These are phyloP conservation scores for Purpureocillium takamizusanense DNA, from an alignment of 2,329 filamentous ascomycete species.

Conservation along the genomic window DNA sequence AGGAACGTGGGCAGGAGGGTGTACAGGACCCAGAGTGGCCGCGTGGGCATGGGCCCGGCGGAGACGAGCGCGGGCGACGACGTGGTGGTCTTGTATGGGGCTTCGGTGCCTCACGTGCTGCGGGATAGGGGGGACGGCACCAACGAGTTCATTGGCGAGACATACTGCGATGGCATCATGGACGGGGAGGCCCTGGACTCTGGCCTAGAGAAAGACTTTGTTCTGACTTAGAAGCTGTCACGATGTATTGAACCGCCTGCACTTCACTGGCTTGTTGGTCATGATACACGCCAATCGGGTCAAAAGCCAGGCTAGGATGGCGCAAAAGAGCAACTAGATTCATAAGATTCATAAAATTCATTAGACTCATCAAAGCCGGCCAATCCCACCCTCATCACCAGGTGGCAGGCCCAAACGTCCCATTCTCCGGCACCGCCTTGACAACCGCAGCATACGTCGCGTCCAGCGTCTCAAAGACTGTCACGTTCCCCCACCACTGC, in stretches of 20 bases:
- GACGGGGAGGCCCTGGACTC: conserved; percentile 16
- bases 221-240: conserved; percentile 1
- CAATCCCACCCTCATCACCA: no score
- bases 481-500: conserved; percentile 45
- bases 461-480: conserved; percentile 24
- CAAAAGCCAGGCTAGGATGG: no score
- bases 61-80: conserved; percentile 13
- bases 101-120: conserved; percentile 18
- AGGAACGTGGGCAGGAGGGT: conserved; percentile 12
- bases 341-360: no score
- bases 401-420: conserved; percentile 20
- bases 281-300: no score
- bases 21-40: conserved; percentile 18
- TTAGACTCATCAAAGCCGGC: no score
- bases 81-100: conserved; percentile 18
- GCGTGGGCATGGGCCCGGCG: conserved; percentile 18
- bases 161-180: conserved; percentile 25
- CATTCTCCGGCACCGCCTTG: conserved; percentile 11
- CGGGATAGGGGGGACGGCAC: conserved; percentile 1
- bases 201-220: conserved; percentile 1
- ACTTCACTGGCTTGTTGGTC: no score
- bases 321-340: no score
- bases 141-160: conserved; percentile 20
- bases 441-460: conserved; percentile 12
- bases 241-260: no score